A percentile compares a stretch with the other conserved stretches of the same genome.
Conservation (phyloP, 441 rosid species). For the Adansonia gregorii region DNA sequence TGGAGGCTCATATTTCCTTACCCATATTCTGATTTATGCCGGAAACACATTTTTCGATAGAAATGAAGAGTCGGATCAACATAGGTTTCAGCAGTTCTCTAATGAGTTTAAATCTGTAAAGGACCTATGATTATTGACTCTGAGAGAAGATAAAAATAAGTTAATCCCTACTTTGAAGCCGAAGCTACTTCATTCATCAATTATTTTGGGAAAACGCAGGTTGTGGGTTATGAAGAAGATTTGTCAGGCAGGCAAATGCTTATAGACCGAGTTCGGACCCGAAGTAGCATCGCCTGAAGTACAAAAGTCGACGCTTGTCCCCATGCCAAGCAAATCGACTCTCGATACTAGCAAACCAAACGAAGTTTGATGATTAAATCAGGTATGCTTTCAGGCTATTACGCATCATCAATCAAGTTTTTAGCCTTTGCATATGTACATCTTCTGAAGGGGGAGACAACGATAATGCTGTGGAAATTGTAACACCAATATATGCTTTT, state of each 20-base stretch:
- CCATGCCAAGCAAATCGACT: background rate
- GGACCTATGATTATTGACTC: background rate
- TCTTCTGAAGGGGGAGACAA: background rate
- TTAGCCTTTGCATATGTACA: background rate
- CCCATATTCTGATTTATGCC: background rate
- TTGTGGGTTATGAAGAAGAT: conserved; percentile 94
- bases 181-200: background rate
- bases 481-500: background rate
- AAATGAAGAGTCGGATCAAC: background rate
- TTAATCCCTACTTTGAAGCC: background rate
- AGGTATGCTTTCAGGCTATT: background rate
- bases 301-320: background rate
- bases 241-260: conserved; percentile 96
- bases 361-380: background rate
- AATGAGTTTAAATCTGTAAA: conserved; percentile 12
- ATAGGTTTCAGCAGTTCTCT: conserved; percentile 19
- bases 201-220: conserved; percentile 53
- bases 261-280: conserved; percentile 90
- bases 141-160: background rate
- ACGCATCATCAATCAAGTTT: conserved; percentile 20
- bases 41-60: background rate
- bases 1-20: too few relatives aligned
- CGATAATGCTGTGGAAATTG: background rate
- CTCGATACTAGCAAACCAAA: background rate
- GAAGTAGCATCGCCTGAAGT: conserved; percentile 67